Evolutionary conservation across 192 early-diverging fungal species (phyloP).

Genomic region (Coemansia sp.): DNA sequence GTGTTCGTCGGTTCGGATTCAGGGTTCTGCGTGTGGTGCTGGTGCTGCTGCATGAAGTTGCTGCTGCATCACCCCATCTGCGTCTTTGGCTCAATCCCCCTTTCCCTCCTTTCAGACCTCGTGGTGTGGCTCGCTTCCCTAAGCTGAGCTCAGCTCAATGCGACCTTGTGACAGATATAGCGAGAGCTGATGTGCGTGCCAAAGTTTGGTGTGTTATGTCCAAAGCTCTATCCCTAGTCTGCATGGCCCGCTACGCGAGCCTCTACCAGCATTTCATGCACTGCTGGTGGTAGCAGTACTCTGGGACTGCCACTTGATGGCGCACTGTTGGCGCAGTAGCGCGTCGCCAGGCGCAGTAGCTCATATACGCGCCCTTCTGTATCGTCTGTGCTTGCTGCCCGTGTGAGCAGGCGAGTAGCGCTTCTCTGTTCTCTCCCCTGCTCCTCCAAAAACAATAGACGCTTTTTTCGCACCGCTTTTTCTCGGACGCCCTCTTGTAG

Average conservation of each 20-base stretch:
- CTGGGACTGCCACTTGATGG: constrained; percentile 11
- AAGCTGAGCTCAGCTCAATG: background rate
- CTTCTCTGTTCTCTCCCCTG: background rate
- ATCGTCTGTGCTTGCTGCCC: background rate
- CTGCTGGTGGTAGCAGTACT: background rate
- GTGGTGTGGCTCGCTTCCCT: background rate
- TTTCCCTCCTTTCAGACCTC: background rate
- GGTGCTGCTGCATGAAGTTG: constrained; percentile 1
- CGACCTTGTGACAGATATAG: background rate
- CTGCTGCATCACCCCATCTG: constrained; percentile 13
- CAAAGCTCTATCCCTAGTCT: background rate
- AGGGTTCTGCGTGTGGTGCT: constrained; percentile 11
- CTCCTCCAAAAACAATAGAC: constrained; percentile 14
- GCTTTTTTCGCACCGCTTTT: constrained; percentile 10
- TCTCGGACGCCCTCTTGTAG: background rate
- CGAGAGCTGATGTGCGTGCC: background rate
- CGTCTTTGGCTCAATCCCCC: background rate
- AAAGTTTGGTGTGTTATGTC: background rate
- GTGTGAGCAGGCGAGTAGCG: background rate
- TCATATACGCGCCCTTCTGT: background rate
- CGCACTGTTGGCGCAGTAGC: constrained; percentile 7
- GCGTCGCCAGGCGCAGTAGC: constrained; percentile 11
- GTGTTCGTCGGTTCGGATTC: background rate
- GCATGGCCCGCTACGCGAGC: constrained; percentile 9
- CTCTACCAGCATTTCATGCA: background rate